Base-by-base conservation (phyloP, 129 eudicot species). In the Scalesia atractyloides region DNA sequence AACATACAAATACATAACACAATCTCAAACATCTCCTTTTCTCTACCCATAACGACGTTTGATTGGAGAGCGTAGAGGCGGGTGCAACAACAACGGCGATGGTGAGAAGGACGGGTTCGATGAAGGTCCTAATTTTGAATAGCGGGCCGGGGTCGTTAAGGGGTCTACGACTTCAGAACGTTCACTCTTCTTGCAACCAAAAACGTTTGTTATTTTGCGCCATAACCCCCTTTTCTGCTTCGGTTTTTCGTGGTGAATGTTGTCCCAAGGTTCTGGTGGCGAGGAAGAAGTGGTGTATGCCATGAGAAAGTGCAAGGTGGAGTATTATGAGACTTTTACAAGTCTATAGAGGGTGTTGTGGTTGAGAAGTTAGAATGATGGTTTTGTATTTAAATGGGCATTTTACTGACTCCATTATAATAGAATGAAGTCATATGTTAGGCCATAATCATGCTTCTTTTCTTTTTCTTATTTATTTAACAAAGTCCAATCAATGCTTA, bases 41-140 rank as follows among this genome's bases (percentile, higher is more conserved):
- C 20, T 43, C 53, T 63, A 78, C 50, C 73, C 77, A 43, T 78
- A 71, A 70, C 73, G 77, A 26, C 82, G 73, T 14, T 22, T 78
- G 30, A 78, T 78, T 7, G 82, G 82, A 64, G 82, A 78, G 36
- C 82, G 76, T 78, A 78, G 66, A 18, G 82, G 71, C 18, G 82
- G 67, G 20, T 78, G 82, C 47, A 78, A 11, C 59, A 78, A 46
- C 68, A 78, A 78, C 5, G 82, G 82, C 11, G 82, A 78, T 13
- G 73, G 77, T 12, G 82, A 61, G 19, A 78, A 54, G 71, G 82
- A 54, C 47, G 68, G 18, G 41, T 64, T 56, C 41, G 82, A 63
- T 9, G 60, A 13, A 16, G 60, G 63, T 17, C 82, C 77, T 20
- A 78, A n/a, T 64, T 78, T 78, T 15, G 77, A 43, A 54, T 78